A percentile compares a stretch with the other conserved stretches of the same genome.
phyloP scores from a whole-genome alignment of 1,284 basidiomycete genomes.

The Polyporus tsugae region DNA sequence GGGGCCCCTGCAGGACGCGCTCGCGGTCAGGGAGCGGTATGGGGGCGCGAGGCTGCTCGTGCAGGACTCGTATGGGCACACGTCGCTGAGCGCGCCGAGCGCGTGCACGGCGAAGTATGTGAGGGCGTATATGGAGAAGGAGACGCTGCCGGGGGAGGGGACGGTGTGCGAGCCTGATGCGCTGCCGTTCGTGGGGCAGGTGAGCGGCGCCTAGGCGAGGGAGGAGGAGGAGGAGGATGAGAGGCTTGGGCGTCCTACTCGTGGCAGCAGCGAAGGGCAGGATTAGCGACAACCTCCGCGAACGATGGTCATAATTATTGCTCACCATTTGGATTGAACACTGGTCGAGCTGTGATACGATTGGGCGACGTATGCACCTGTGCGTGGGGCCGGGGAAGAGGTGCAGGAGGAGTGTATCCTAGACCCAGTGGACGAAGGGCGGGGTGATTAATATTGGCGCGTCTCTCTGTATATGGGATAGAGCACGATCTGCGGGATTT shows the following conservation, averaged over 20 bases:
- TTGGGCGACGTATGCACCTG: too few relatives aligned
- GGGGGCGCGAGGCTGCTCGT: constrained; percentile 32
- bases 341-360: too few relatives aligned
- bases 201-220: constrained; percentile 11
- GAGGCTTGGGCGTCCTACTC: constrained; percentile 13
- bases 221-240: constrained; percentile 18
- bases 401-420: too few relatives aligned
- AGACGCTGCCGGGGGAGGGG: constrained; percentile 49
- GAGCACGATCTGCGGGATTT: too few relatives aligned
- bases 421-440: too few relatives aligned
- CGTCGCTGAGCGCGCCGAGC: constrained; percentile 51
- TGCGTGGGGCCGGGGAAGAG: too few relatives aligned
- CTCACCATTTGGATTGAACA: too few relatives aligned
- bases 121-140: constrained; percentile 50
- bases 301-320: too few relatives aligned
- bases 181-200: constrained; percentile 29
- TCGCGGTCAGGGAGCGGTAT: constrained; percentile 28
- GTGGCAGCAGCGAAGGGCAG: too few relatives aligned
- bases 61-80: constrained; percentile 46
- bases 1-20: constrained; percentile 30
- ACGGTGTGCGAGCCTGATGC: constrained; percentile 47
- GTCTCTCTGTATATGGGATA: too few relatives aligned
- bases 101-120: constrained; percentile 52
- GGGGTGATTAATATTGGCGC: too few relatives aligned
- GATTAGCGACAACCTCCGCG: too few relatives aligned